Percentiles rank a stretch among this genome's conserved stretches.
Conservation (phyloP, 495 filamentous ascomycete genomes). For the Glarea lozoyensis region DNA sequence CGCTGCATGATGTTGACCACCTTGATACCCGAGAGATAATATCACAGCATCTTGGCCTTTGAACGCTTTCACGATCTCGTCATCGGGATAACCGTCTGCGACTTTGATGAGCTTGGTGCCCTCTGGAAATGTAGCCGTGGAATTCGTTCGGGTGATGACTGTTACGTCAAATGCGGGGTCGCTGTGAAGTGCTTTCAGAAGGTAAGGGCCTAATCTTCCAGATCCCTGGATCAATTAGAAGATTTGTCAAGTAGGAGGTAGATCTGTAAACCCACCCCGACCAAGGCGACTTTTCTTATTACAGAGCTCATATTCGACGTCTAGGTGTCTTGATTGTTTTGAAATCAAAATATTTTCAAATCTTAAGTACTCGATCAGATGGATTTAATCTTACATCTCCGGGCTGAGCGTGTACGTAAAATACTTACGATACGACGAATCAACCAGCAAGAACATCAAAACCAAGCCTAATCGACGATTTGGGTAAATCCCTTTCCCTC, state of each 20-base stretch:
- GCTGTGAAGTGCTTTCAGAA: neutral
- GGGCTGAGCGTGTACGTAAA: too few relatives aligned
- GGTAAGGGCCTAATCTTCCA: neutral
- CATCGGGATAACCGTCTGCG: neutral
- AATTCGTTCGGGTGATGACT: neutral
- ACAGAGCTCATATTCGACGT: too few relatives aligned
- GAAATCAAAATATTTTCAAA: too few relatives aligned
- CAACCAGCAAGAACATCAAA: too few relatives aligned
- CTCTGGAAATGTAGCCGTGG: neutral
- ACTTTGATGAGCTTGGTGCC: neutral
- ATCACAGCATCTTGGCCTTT: constrained; percentile 4
- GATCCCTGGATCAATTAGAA: neutral
- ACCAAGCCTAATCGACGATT: too few relatives aligned
- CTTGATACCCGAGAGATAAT: neutral
- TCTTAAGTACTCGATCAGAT: too few relatives aligned
- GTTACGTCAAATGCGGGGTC: constrained; percentile 1
- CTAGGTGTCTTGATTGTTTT: too few relatives aligned
- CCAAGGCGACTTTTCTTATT: neutral
- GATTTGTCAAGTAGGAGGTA: neutral
- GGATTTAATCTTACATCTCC: too few relatives aligned
- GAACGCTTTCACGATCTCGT: neutral
- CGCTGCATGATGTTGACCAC: neutral
- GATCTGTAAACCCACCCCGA: neutral
- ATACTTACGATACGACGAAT: too few relatives aligned
- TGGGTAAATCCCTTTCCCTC: too few relatives aligned